phyloP scores from a whole-genome alignment of 2,329 filamentous ascomycete species.

The Aspergillus uvarum region DNA sequence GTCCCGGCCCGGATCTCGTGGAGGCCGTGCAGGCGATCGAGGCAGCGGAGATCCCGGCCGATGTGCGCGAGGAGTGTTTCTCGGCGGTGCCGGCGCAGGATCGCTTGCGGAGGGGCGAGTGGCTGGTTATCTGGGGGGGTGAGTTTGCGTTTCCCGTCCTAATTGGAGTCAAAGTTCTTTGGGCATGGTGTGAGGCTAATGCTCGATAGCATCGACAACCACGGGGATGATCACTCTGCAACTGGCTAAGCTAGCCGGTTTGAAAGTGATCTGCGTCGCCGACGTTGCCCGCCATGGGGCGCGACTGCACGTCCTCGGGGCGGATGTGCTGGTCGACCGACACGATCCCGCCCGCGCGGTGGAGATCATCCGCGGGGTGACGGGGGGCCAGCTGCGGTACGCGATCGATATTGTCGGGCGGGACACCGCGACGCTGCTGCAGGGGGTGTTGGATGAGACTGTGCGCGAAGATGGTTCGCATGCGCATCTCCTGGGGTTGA shows the following conservation, averaged over 20 bases:
- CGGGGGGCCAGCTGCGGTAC: slow-evolving; percentile 60
- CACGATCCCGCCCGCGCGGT: slow-evolving; percentile 65
- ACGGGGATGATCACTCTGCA: slow-evolving; percentile 67
- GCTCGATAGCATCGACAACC: slow-evolving; percentile 59
- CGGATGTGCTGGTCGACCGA: slow-evolving; percentile 69
- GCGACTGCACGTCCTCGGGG: slow-evolving; percentile 53
- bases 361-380: slow-evolving; percentile 61
- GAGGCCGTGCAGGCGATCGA: slow-evolving; percentile 51
- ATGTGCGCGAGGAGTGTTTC: slow-evolving; percentile 65
- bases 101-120: slow-evolving; percentile 61
- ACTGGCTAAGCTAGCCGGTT: slow-evolving; percentile 64
- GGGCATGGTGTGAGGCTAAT: too few species aligned
- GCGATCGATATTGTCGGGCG: slow-evolving; percentile 67
- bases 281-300: slow-evolving; percentile 67
- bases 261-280: slow-evolving; percentile 65
- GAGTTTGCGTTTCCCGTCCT: slow-evolving; percentile 19
- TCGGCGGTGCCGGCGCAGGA: slow-evolving; percentile 53
- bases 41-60: slow-evolving; percentile 53
- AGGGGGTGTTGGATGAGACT: slow-evolving; percentile 49
- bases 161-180: too few species aligned
- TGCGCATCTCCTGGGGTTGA: slow-evolving; percentile 66
- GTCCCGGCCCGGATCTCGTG: slow-evolving; percentile 59
- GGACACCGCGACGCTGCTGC: slow-evolving; percentile 61
- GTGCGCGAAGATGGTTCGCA: slow-evolving; percentile 20
- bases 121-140: slow-evolving; percentile 73